Evolutionary conservation across 306 rosid species (phyloP).

Genomic region (Vigna unguiculata): DNA sequence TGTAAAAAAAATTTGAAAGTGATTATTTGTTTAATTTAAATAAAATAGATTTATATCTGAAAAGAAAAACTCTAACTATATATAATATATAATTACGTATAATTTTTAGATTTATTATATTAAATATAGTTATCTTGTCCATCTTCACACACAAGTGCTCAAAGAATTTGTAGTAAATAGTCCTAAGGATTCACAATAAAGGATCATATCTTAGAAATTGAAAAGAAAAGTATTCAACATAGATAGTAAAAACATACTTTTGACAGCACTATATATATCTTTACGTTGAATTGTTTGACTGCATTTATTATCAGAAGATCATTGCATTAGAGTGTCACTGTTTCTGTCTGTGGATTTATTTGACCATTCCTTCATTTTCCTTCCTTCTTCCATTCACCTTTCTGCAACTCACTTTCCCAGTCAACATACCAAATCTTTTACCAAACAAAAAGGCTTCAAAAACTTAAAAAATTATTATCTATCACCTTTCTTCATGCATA

Average conservation of each 20-base stretch:
- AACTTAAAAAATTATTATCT: not conserved
- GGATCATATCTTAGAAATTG: not conserved
- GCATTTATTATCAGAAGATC: conserved; percentile 22
- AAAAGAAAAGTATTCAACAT: not conserved
- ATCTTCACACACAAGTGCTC: not conserved
- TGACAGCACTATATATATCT: not conserved
- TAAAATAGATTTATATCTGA: too few species aligned
- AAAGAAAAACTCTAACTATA: too few species aligned
- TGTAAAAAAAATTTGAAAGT: too few species aligned
- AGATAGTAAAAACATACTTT: not conserved
- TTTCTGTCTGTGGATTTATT: conserved; percentile 11
- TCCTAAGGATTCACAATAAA: not conserved
- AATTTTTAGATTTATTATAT: too few species aligned
- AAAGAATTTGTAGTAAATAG: not conserved
- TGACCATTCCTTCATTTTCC: conserved; percentile 18
- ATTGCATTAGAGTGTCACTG: conserved; percentile 2
- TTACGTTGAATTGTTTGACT: conserved; percentile 34
- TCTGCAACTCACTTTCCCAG: conserved; percentile 1
- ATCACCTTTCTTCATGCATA: not conserved
- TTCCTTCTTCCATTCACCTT: not conserved
- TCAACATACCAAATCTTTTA: conserved; percentile 14
- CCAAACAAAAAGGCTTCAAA: not conserved
- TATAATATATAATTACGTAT: too few species aligned
- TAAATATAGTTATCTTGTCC: too few species aligned
- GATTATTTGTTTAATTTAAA: too few species aligned